phyloP scores from a whole-genome alignment of 192 early-diverging fungal species.

The Linnemannia exigua region DNA sequence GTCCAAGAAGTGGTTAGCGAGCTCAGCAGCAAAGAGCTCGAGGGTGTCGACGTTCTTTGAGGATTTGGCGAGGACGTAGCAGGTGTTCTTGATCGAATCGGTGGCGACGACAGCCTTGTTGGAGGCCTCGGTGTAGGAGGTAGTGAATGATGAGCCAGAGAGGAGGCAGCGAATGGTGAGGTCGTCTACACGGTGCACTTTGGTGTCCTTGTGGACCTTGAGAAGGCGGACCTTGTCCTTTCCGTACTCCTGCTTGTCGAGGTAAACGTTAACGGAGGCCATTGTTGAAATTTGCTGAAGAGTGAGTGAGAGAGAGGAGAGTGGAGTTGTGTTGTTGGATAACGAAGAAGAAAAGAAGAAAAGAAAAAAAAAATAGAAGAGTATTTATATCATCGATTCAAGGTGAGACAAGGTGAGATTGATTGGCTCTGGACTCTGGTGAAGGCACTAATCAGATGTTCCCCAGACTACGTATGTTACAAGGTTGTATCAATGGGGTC shows the following conservation, averaged over 20 bases:
- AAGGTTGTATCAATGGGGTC: not conserved
- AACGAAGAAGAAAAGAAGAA: conserved; percentile 12
- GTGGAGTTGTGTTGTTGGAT: not conserved
- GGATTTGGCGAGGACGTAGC: conserved; percentile 81
- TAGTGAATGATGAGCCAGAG: conserved; percentile 64
- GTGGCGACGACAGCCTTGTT: conserved; percentile 84
- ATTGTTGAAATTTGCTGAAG: conserved; percentile 10
- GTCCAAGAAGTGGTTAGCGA: conserved; percentile 78
- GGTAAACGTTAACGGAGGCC: conserved; percentile 45
- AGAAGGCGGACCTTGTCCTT: conserved; percentile 82
- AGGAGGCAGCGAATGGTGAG: conserved; percentile 69
- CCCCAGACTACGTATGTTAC: not conserved
- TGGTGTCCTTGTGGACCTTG: conserved; percentile 74
- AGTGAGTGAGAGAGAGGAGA: not conserved
- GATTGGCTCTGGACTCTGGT: conserved; percentile 1
- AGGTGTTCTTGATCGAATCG: conserved; percentile 85
- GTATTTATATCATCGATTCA: conserved; percentile 5
- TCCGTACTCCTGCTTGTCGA: conserved; percentile 70
- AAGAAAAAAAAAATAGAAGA: not conserved
- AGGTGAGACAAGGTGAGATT: not conserved
- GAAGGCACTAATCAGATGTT: not conserved
- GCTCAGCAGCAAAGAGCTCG: conserved; percentile 79
- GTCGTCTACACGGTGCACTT: conserved; percentile 78
- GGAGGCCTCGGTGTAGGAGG: conserved; percentile 83
- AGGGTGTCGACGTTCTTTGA: conserved; percentile 75